Base-by-base conservation (phyloP, 2,329 filamentous ascomycete genomes). In the Blastomyces parvus region DNA sequence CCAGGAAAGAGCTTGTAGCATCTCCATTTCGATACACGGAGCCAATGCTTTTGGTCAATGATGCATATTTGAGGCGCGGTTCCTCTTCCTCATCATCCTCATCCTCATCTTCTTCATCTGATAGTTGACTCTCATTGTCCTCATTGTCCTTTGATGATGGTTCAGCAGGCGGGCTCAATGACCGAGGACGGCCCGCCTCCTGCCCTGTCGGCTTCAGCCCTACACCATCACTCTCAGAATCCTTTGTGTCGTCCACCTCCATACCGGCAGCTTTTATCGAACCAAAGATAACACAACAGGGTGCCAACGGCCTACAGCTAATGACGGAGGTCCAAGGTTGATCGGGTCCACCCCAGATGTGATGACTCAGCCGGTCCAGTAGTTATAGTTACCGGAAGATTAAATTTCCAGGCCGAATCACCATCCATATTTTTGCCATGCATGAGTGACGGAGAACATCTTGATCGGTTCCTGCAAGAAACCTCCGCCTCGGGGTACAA, bases 21-120 rank as follows among this genome's bases (percentile, higher is more conserved):
- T 99, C 94, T 69, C 91, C 92, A 78, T 96, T 96, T 64, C 91
- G 87, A 78, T 99, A 99, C 42, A 97, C 84, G 53, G 88, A 81
- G 33, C 84, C 86, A 65, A 99, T 79, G 70, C 88, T 87, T 65
- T 87, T 88, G 8, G 94, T 97, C 69, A 97, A 78, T 59, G 91
- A 88, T 60, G 88, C 88, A 74, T 97, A 97, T 77, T 99, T 99
- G 70, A 99, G 84, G 72, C 88, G 88, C 36, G 94, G 95, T 76
- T 97, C 93, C 22, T 97, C 93, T 6, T 97, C 92, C 2, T 94
- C 91, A 0, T 92, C 90, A 0, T 95, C 90, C 0, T 88, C 87
- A 0, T 89, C 86, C 0, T 86, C 84, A 0, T 86, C 84, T 0
- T 85, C 84, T 0, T 85, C 83, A 0, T 76, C 77, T 2, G 76